A percentile compares a stretch with the other conserved stretches of the same genome.
These are phyloP conservation scores for Rhododendron simsii DNA, from an alignment of 148 eudicot genomes.

Conservation along the genomic window DNA sequence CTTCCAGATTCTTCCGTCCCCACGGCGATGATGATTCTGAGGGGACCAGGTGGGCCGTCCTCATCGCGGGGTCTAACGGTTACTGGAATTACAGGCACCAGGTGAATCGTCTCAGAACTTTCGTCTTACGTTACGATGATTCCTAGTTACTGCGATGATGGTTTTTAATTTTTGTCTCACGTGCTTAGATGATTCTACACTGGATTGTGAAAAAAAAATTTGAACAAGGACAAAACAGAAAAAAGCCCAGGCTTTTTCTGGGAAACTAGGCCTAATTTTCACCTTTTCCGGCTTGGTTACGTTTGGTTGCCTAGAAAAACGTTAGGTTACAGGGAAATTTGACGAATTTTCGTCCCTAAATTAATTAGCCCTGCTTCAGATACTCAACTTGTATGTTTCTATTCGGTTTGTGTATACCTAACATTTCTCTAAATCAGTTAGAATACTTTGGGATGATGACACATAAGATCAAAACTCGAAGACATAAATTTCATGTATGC, in stretches of 20 bases:
- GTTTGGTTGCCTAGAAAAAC: background rate
- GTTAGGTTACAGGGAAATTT: background rate
- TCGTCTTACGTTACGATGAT: no score
- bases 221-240: background rate
- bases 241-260: background rate
- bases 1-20: conserved; percentile 7
- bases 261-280: background rate
- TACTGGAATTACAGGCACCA: conserved; percentile 98
- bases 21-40: conserved; percentile 22
- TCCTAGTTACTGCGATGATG: no score
- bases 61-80: conserved; percentile 84
- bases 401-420: background rate
- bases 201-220: background rate
- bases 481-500: background rate
- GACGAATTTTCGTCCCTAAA: background rate
- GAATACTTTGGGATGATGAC: background rate
- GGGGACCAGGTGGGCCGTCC: conserved; percentile 89
- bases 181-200: background rate
- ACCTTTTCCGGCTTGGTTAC: background rate
- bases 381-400: background rate
- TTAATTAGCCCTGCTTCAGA: background rate
- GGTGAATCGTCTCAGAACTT: conserved; percentile 29
- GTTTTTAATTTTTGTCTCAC: background rate
- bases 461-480: background rate
- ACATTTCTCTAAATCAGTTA: background rate